Evolutionary conservation across 2,329 filamentous ascomycete species (phyloP).

Genomic region (Chaetomium globosum): DNA sequence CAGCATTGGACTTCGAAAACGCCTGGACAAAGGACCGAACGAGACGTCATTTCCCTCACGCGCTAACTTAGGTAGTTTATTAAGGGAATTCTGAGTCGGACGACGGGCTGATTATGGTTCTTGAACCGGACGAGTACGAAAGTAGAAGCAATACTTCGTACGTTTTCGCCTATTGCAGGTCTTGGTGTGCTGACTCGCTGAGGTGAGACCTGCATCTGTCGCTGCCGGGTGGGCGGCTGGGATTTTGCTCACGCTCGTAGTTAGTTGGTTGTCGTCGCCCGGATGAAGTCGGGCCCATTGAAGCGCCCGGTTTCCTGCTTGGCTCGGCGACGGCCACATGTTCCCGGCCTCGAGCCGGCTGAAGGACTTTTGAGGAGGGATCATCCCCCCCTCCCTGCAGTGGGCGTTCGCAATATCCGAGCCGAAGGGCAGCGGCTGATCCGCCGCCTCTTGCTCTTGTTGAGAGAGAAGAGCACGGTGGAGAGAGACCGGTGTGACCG

Average conservation of each 20-base stretch:
- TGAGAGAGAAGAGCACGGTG: background rate
- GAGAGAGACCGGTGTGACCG: background rate
- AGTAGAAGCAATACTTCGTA: background rate
- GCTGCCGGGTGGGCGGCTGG: background rate
- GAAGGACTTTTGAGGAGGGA: background rate
- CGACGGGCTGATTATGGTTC: background rate
- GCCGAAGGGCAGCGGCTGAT: background rate
- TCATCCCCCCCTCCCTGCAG: background rate
- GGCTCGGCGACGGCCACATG: too few relatives aligned
- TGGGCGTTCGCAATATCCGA: conserved; percentile 7
- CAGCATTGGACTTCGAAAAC: background rate
- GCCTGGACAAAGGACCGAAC: background rate
- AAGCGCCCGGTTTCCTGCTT: background rate
- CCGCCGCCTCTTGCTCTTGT: background rate
- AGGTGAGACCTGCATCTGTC: background rate
- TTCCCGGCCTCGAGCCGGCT: background rate
- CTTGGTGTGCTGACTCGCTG: background rate
- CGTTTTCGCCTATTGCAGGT: background rate
- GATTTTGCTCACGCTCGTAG: background rate
- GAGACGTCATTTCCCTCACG: background rate
- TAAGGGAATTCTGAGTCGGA: background rate
- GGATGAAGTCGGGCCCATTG: background rate
- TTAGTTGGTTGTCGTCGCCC: background rate
- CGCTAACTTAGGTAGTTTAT: background rate
- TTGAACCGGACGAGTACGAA: background rate